Base-by-base conservation (phyloP, 108 stramenopile genomes). In the Nannochloropsis oceanica region DNA sequence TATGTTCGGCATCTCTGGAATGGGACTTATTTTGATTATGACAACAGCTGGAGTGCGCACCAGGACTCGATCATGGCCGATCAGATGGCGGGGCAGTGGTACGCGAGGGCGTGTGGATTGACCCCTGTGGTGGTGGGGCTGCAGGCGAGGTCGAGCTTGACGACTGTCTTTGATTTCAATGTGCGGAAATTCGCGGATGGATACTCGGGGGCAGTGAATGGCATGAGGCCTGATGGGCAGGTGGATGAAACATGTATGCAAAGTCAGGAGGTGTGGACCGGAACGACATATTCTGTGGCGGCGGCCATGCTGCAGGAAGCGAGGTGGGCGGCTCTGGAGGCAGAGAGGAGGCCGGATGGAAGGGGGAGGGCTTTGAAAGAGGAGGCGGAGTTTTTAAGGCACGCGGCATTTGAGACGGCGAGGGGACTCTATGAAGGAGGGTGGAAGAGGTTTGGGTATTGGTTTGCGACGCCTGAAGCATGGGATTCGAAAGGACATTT, bases 221-320 rank as follows among this genome's bases (percentile, higher is more conserved):
- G 90, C 20, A 88, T 87, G 87, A 26, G 86, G 26, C 81, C 85
- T n/a, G 84, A 42, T 20, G 86, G 86, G 34, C 79, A 44, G n/a
- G 87, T 90, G 42, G 90, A 90, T 84, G 43, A 87, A 8, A 85
- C 80, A 10, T 90, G 87, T 43, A 34, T 90, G 43, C 90, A 90
- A 85, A 84, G 83, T 80, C 87, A 50, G 43, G 90, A 90, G 85
- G 90, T 90, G 43, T 90, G 90, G 90, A 88, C 90, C 13, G 90
- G 90, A 22, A 87, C 87, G 73, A 90, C 90, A 18, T 90, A 90
- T 80, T 87, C 80, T 12, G 27, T 87, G 18, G 87, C 87, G 84
- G 79, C 87, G 25, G 44, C 79, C 22, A 87, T 90, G 85, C 82
- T 90, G n/a, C 79, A 27, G 24, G 83, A 90, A 82, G 89, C 89